phyloP scores from a whole-genome alignment of 495 filamentous ascomycete species.

The Neurospora tetrasperma region DNA sequence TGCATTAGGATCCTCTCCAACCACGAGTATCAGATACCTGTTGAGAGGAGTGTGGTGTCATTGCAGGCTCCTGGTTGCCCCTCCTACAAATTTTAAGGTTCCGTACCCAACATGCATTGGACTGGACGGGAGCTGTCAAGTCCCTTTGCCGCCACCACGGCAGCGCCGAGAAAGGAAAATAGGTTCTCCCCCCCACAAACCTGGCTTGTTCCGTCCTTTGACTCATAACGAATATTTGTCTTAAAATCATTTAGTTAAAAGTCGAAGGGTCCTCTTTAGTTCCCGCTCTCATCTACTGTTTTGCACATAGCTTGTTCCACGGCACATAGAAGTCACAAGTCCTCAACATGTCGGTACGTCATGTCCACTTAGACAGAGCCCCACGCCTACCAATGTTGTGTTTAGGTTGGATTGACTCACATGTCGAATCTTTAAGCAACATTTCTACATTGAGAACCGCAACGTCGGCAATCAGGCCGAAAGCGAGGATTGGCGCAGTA shows the following conservation, averaged over 20 bases:
- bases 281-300: neutral
- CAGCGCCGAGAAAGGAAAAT: neutral
- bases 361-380: neutral
- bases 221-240: neutral
- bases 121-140: neutral
- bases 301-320: neutral
- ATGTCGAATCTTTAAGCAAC: slow-evolving; percentile 9
- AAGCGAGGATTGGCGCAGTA: slow-evolving; percentile 89
- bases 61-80: neutral
- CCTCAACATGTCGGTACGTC: neutral
- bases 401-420: neutral
- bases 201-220: neutral
- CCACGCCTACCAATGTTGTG: neutral
- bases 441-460: slow-evolving; percentile 81
- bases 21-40: neutral
- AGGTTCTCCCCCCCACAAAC: neutral
- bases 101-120: neutral
- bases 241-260: neutral
- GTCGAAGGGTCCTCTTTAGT: neutral
- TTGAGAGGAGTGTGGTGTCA: neutral
- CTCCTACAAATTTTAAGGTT: neutral
- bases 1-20: neutral
- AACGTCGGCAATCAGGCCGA: slow-evolving; percentile 71
- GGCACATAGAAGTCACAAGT: neutral
- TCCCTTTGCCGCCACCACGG: neutral